Evolutionary conservation across 345 rosid genomes (phyloP).

Genomic region (Citrus reticulata): DNA sequence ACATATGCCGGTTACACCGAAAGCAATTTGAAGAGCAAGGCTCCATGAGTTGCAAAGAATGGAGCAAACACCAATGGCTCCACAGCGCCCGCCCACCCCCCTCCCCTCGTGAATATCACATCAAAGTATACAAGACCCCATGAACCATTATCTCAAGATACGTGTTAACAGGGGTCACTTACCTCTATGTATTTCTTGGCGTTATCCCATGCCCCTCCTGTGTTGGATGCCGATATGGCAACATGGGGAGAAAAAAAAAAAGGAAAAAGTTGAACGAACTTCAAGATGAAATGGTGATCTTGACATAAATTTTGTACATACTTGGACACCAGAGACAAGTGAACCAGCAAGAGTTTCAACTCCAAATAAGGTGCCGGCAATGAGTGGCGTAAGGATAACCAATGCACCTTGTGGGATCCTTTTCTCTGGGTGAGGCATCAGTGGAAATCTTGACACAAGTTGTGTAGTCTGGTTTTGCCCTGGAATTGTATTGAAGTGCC

Average conservation of each 20-base stretch:
- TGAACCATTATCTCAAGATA: too few species aligned
- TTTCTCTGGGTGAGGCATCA: conserved; percentile 53
- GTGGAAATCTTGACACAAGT: conserved; percentile 75
- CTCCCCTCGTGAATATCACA: conserved; percentile 39
- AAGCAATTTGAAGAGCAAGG: conserved; percentile 50
- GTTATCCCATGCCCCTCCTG: conserved; percentile 76
- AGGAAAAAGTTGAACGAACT: neutral
- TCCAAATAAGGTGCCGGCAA: conserved; percentile 59
- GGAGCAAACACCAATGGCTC: conserved; percentile 75
- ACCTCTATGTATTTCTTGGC: conserved; percentile 80
- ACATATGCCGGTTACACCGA: neutral
- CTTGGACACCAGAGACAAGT: conserved; percentile 72
- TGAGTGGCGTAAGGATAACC: conserved; percentile 64
- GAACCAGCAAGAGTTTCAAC: conserved; percentile 67
- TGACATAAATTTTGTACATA: neutral
- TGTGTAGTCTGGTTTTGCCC: conserved; percentile 68
- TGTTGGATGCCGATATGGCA: conserved; percentile 75
- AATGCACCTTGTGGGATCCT: conserved; percentile 79
- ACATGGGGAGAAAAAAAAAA: conserved; percentile 22
- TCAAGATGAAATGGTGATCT: neutral
- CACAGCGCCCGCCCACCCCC: conserved; percentile 12
- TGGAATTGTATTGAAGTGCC: conserved; percentile 69
- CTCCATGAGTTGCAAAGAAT: conserved; percentile 70
- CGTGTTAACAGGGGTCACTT: neutral
- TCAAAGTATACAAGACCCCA: too few species aligned